Evolutionary conservation across 345 rosid species (phyloP), one percentile per base, ranked within the genome.

Genomic region (Erucastrum elatum): DNA sequence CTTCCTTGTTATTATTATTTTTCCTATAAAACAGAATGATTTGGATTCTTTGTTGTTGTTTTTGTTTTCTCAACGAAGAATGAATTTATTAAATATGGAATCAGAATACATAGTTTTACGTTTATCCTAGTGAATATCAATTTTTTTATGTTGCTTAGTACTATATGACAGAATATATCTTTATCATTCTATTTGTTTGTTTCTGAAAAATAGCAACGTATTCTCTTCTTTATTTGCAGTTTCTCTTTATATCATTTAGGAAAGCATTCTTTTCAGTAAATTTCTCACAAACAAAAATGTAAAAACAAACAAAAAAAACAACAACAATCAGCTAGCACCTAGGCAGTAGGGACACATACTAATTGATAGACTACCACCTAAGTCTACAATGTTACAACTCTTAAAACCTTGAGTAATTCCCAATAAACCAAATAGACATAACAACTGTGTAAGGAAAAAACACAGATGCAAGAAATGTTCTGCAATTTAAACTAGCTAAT

Each of bases 21-120:
- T 25, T 25, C 4, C n/a, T 44, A 44, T 10, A 59, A 39, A 61
- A 66, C 49, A 74, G 21, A 73, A 61, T 7, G 78, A 73, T 79
- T 79, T 73, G 82, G 70, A 60, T 78, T 78, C 77, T 78, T 61
- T 13, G 67, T 78, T 72, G 72, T 64, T 63, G 66, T 71, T 39
- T 26, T 9, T 17, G n/a, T 17, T 49, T 41, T 6, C 67, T 21
- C 72, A 78, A 78, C 15, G 72, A 70, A 78, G 76, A 64, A 44
- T 55, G 72, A 56, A 65, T 77, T 55, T 65, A 55, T 64, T 26
- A 46, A 13, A 76, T 46, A 68, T 61, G 68, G 17, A 61, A 68
- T 76, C 74, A 68, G 56, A 75, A 44, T 67, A 44, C 71, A 67
- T 41, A 41, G 13, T 10, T 41, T 41, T 0, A 41, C 12, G 3